Base-by-base conservation (phyloP, 768 basidiomycete genomes). In the Mycena amicta region DNA sequence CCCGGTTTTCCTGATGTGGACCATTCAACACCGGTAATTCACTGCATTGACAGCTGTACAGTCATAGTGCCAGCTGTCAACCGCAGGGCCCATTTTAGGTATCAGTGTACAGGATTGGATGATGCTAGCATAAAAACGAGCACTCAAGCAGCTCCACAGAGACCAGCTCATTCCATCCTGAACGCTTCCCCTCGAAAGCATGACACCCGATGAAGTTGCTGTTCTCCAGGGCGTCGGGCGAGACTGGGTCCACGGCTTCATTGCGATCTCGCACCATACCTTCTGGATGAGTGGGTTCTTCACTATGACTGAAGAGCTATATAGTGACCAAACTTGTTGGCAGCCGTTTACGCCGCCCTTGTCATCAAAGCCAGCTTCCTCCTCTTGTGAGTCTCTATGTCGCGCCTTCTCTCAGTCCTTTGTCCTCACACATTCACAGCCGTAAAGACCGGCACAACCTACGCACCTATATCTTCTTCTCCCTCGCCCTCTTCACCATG, bases 191-290 rank as follows among this genome's bases (percentile, higher is more conserved):
- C n/a, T n/a, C n/a, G n/a, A n/a, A n/a, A 37, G 8, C 15, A 60
- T 60, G 62, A 56, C 62, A 1, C 62, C 62, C 40, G 55, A 56
- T 4, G 62, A 63, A 31, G 18, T 39, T 15, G 22, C 33, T 6
- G 25, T 26, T 1, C 52, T 63, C 2, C 55, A 55, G 22, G 40
- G 20, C 4, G 46, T 63, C 3, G 62, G 62, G 2, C 13, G 1
- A 5, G 62, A 56, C 31, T 11, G 12, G 31, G 47, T 60, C 0
- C 50, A 56, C 0, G 33, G 33, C 33, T 37, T 37, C 18, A 37
- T 37, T 37, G 33, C 33, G 11, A 37, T 37, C 18, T 8, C 18
- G 18, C 33, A 37, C 33, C 33, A 37, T 37, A 37, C 33, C 11
- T 37, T 37, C 18, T 37, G 33, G 33, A 37, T 37, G 33, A 37